These are phyloP conservation scores for Oryza rufipogon DNA, from an alignment of 176 grass and related monocot genomes.

Conservation along the genomic window DNA sequence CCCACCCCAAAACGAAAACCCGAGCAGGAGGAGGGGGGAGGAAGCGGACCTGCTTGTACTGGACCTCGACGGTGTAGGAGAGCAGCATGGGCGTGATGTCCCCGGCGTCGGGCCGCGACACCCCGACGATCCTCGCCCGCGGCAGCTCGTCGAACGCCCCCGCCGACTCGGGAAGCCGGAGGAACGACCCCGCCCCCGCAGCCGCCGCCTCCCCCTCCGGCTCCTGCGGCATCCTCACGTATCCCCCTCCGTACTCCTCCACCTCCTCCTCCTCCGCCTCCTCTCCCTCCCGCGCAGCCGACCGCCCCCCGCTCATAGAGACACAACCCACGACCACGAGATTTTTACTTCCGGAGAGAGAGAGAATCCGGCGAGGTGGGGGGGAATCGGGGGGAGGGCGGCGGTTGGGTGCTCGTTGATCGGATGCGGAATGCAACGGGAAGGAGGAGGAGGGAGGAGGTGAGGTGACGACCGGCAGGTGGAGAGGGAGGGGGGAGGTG, in stretches of 20 bases:
- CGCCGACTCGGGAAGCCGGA: conserved; percentile 55
- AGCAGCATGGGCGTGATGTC: conserved; percentile 88
- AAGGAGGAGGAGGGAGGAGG: background rate
- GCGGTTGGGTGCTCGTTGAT: background rate
- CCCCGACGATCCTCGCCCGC: conserved; percentile 57
- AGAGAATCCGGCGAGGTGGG: background rate
- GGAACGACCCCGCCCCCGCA: conserved; percentile 50
- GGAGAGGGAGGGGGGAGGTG: background rate
- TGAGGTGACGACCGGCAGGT: background rate
- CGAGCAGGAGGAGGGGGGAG: background rate
- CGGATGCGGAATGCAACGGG: background rate
- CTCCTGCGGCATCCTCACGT: conserved; percentile 43
- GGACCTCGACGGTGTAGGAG: conserved; percentile 84
- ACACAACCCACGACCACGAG: background rate
- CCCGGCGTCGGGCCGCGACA: conserved; percentile 70
- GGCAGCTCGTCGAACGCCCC: conserved; percentile 78
- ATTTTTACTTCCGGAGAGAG: background rate
- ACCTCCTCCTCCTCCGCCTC: conserved; percentile 27
- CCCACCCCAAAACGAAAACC: background rate
- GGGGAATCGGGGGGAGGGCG: background rate
- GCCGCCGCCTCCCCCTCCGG: conserved; percentile 4
- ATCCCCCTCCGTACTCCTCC: background rate
- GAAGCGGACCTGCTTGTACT: conserved; percentile 71
- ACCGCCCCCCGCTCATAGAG: conserved; percentile 20
- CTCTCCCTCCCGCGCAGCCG: background rate